Evolutionary conservation across 2,329 filamentous ascomycete genomes (phyloP), one percentile per base, ranked within the genome.

Genomic region (Diaporthe humulicola): DNA sequence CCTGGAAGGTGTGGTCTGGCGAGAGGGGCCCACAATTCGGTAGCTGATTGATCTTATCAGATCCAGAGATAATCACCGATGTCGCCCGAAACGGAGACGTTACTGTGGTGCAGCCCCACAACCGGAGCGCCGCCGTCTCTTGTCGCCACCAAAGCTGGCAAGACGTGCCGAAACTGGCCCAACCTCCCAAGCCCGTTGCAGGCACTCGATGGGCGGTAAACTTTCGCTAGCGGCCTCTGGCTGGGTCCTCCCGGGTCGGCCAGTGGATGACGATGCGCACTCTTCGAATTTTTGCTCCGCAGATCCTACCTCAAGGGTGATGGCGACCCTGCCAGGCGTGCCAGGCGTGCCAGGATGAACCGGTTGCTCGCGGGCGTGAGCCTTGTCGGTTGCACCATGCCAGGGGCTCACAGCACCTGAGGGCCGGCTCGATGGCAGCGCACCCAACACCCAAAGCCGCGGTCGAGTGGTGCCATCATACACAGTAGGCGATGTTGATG

Each of bases 11-110:
- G 56, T 61, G n/a, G 67, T 58, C 56, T 40, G 25, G 33, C 28
- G 54, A 15, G 54, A 15, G 36, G 70, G 60, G 14, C 52, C 70
- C 67, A 67, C 40, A 52, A 45, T 71, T 73, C 75, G 72, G 36
- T 78, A 78, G 80, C 60, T 80, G 76, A 75, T 82, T 77, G 81
- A 88, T 88, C 87, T 88, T 87, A 88, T 88, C 86, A 83, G 87
- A 88, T 88, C 86, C 82, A 78, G 82, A 86, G 87, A 89, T 89
- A 87, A 87, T 78, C 75, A 79, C 85, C 85, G 85, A 86, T 84
- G 83, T 85, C 83, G 85, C 81, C 77, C 40, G 54, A 76, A 76
- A 75, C 75, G 75, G 73, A 75, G 73, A 66, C 70, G 64, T 67
- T 69, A 75, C 75, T 70, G 73, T 69, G 64, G 48, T 69, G 64